A percentile compares a stretch with the other conserved stretches of the same genome.
These are phyloP conservation scores for Tuber melanosporum DNA, from an alignment of 495 filamentous ascomycete genomes.

Conservation along the genomic window DNA sequence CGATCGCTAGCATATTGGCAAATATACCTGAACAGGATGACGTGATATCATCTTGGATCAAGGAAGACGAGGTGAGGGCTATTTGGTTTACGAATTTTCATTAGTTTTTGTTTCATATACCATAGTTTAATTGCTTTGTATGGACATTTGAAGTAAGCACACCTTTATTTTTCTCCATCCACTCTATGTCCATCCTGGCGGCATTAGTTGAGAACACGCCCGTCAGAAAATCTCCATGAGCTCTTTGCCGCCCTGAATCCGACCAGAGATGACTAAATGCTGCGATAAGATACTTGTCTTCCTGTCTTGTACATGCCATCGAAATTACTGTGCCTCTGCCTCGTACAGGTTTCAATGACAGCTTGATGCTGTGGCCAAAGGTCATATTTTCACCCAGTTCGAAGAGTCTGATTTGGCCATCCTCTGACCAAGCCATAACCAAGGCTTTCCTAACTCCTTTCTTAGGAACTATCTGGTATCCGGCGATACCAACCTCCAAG, in stretches of 20 bases:
- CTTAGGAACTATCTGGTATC: conserved; percentile 26
- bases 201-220: conserved; percentile 21
- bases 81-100: conserved; percentile 13
- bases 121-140: conserved; percentile 6
- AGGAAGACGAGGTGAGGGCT: conserved; percentile 15
- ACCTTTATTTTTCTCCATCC: conserved; percentile 30
- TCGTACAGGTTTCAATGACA: not conserved
- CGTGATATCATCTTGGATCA: conserved; percentile 5
- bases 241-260: not conserved
- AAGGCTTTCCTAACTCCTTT: conserved; percentile 8
- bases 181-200: conserved; percentile 18
- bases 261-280: conserved; percentile 11
- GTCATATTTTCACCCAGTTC: conserved; percentile 10
- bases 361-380: not conserved
- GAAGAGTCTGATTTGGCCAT: conserved; percentile 17
- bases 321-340: not conserved
- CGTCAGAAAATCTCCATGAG: conserved; percentile 12
- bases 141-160: conserved; percentile 31
- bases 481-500: conserved; percentile 16
- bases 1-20: conserved; percentile 36
- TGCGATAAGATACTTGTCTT: conserved; percentile 11
- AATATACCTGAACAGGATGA: conserved; percentile 33
- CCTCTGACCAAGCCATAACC: conserved; percentile 19
- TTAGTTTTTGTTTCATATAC: conserved; percentile 9
- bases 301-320: conserved; percentile 26